phyloP scores from a whole-genome alignment of 1,284 basidiomycete species.

The Pyrrhoderma noxium region DNA sequence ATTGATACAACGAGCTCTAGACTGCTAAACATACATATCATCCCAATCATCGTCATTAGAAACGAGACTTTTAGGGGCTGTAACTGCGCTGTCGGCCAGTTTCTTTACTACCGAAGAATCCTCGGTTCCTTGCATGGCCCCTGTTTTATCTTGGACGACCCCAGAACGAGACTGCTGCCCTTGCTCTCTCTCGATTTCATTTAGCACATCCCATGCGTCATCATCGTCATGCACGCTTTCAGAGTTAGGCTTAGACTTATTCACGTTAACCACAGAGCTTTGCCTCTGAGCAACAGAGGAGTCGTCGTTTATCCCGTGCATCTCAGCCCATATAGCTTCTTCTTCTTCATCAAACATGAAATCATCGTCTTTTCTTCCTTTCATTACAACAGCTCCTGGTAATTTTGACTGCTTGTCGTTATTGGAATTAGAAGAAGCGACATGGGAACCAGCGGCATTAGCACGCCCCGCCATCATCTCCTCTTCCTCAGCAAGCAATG shows the following conservation, averaged over 20 bases:
- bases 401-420: background rate
- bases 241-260: conserved; percentile 2
- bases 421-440: background rate
- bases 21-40: conserved; percentile 40
- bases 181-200: conserved; percentile 44
- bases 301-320: conserved; percentile 25
- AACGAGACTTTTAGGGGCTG: conserved; percentile 25
- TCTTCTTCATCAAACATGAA: conserved; percentile 39
- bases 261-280: background rate
- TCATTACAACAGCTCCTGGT: conserved; percentile 12
- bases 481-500: conserved; percentile 43
- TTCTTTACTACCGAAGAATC: no score
- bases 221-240: conserved; percentile 41
- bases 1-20: background rate
- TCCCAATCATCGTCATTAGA: conserved; percentile 39
- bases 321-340: conserved; percentile 46
- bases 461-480: conserved; percentile 28
- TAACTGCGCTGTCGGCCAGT: no score
- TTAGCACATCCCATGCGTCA: conserved; percentile 62
- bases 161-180: conserved; percentile 15
- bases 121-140: no score
- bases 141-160: background rate
- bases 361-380: conserved; percentile 20
- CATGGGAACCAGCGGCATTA: conserved; percentile 16
- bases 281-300: background rate